Base-by-base conservation (phyloP, 148 eudicot genomes). In the Nepenthes mirabilis region DNA sequence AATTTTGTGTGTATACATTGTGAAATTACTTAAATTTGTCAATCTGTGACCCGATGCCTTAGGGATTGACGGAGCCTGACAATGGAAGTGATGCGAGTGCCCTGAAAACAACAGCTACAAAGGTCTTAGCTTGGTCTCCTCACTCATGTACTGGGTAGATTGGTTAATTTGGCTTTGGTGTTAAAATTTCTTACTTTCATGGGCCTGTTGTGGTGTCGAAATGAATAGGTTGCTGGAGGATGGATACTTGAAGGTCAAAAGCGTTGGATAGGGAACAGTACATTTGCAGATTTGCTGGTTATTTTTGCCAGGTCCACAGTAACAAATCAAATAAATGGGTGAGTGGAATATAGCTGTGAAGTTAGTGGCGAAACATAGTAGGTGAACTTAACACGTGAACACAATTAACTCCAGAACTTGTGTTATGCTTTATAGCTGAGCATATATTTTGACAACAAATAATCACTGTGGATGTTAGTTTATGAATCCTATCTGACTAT, bases 11-110 rank as follows among this genome's bases (percentile, higher is more conserved):
- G n/a, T 12, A 2, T 12, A 45, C 37, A 12, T 33, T 34, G 3
- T 55, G 12, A 3, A 8, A 7, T 34, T 55, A 36, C 37, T 32
- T 55, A 2, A 55, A 33, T 55, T 55, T 11, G 58, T 33, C 58
- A 2, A 4, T 33, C 11, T 6, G 9, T 56, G 52, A 6, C 9
- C 11, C 47, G 12, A 58, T 40, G 48, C 5, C 43, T 13, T 66
- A 91, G 98, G 98, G 76, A 65, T 75, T 91, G 77, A 91, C 98
- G 55, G 98, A 91, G 79, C 94, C 98, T 63, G 86, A 78, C 69
- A 78, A 91, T 77, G 98, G 98, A 68, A 91, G 98, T 72, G 98
- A 91, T 82, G 98, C 98, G 60, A 88, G 98, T 83, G 78, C 76
- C 47, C 56, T 91, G 68, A 78, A 70, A 75, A 91, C 96, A 68